Conservation (phyloP, 805 yeast genomes). For the Yamadazyma sp. region DNA sequence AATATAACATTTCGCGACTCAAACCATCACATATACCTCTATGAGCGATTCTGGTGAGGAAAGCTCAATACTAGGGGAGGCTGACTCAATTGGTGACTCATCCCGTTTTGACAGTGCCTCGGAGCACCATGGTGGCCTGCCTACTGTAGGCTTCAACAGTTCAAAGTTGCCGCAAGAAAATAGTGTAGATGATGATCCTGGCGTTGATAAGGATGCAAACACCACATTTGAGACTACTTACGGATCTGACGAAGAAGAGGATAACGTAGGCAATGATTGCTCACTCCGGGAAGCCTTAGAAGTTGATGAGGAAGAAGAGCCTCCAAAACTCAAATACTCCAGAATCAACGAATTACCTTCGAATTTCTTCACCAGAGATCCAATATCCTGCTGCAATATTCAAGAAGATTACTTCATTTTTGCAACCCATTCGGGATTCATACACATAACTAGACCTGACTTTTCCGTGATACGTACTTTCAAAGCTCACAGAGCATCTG, state of each 20-base stretch:
- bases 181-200: slow-evolving; percentile 2
- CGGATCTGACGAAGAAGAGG: slow-evolving; percentile 11
- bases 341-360: slow-evolving; percentile 68
- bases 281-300: background rate
- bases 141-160: background rate
- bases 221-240: slow-evolving; percentile 19
- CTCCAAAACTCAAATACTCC: slow-evolving; percentile 74
- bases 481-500: slow-evolving; percentile 83
- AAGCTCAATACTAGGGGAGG: background rate
- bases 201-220: slow-evolving; percentile 15
- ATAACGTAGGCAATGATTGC: background rate
- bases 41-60: slow-evolving; percentile 1
- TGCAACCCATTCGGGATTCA: slow-evolving; percentile 87
- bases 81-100: slow-evolving; percentile 5
- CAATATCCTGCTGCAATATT: slow-evolving; percentile 69
- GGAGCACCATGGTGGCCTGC: background rate
- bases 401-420: slow-evolving; percentile 64
- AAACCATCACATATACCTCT: too few species aligned
- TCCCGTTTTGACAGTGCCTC: slow-evolving; percentile 4
- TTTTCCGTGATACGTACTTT: slow-evolving; percentile 66
- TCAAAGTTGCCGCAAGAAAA: background rate
- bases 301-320: slow-evolving; percentile 51
- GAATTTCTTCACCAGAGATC: slow-evolving; percentile 70
- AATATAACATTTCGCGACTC: slow-evolving; percentile 4
- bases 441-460: slow-evolving; percentile 65